Evolutionary conservation across 805 yeast species (phyloP).

Genomic region (Ogataea chonburiensis): DNA sequence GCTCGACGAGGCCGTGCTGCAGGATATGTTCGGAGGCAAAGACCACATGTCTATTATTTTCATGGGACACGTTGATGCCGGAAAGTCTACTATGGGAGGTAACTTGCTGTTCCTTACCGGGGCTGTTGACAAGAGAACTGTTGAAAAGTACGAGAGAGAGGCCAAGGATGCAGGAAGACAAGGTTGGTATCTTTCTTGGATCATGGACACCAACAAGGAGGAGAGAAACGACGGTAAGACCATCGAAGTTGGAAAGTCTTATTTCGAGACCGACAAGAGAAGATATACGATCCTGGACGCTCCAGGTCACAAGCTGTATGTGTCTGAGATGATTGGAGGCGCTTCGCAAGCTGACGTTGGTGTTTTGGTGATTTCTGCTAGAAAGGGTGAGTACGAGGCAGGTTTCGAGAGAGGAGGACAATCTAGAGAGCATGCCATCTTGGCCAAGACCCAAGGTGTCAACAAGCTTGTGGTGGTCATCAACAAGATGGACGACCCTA

Average conservation of each 20-base stretch:
- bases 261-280: conserved; percentile 96
- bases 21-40: conserved; percentile 94
- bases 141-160: conserved; percentile 96
- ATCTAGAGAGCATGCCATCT: conserved; percentile 94
- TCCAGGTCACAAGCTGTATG: conserved; percentile 99
- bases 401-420: conserved; percentile 99
- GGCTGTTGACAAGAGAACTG: conserved; percentile 97
- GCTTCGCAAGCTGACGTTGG: conserved; percentile 99
- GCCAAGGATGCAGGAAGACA: conserved; percentile 99
- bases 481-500: conserved; percentile 98
- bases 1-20: conserved; percentile 82
- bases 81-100: conserved; percentile 99
- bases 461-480: conserved; percentile 90
- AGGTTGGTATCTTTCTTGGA: conserved; percentile 99
- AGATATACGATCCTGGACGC: conserved; percentile 98
- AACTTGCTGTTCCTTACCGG: conserved; percentile 90
- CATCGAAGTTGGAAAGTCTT: conserved; percentile 97
- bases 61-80: conserved; percentile 99
- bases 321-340: conserved; percentile 99
- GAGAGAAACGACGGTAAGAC: conserved; percentile 99
- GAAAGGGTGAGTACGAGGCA: conserved; percentile 99
- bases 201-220: conserved; percentile 98
- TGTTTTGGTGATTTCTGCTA: conserved; percentile 92
- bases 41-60: conserved; percentile 95
- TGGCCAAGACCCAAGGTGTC: conserved; percentile 98